Evolutionary conservation across 805 yeast genomes (phyloP).

Genomic region (Yamadazyma laniorum): DNA sequence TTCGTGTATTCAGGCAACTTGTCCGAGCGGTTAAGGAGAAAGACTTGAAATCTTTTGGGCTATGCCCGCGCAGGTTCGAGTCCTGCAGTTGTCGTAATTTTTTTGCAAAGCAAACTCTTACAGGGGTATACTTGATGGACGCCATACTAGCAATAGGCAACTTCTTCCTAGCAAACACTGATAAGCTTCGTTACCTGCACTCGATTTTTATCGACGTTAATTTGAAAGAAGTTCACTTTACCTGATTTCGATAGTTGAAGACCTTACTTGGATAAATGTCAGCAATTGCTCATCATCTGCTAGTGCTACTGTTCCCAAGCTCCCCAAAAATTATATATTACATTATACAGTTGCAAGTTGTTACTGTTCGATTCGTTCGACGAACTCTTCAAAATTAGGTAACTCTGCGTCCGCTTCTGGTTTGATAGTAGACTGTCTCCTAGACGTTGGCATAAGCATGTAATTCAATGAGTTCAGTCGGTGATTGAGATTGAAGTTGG

Average conservation of each 20-base stretch:
- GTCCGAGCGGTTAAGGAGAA: slow-evolving; percentile 51
- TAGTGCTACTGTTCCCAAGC: too few relatives aligned
- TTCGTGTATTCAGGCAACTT: slow-evolving; percentile 36
- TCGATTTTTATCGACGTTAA: too few relatives aligned
- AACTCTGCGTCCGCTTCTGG: slow-evolving; percentile 7
- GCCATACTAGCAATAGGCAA: too few relatives aligned
- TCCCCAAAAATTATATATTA: slow-evolving; percentile 1
- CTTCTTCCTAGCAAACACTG: too few relatives aligned
- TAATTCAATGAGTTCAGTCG: slow-evolving; percentile 11
- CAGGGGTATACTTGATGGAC: too few relatives aligned
- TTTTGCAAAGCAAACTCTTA: too few relatives aligned
- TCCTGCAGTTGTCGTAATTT: slow-evolving; percentile 46
- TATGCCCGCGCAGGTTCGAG: slow-evolving; percentile 52
- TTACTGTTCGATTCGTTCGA: slow-evolving; percentile 9
- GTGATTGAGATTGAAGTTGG: slow-evolving; percentile 7
- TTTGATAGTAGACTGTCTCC: slow-evolving; percentile 9
- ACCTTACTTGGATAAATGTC: too few relatives aligned
- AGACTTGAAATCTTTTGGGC: slow-evolving; percentile 50
- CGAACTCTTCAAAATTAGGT: slow-evolving; percentile 15
- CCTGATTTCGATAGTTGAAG: too few relatives aligned
- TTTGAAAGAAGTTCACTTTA: too few relatives aligned
- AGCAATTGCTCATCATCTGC: too few relatives aligned
- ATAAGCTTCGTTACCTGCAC: too few relatives aligned
- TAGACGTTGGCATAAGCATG: slow-evolving; percentile 7
- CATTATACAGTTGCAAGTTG: slow-evolving; percentile 3